Percentiles rank a stretch among this genome's conserved stretches.
Conservation (phyloP, 2,329 filamentous ascomycete genomes). For the Juglanconis juglandina region DNA sequence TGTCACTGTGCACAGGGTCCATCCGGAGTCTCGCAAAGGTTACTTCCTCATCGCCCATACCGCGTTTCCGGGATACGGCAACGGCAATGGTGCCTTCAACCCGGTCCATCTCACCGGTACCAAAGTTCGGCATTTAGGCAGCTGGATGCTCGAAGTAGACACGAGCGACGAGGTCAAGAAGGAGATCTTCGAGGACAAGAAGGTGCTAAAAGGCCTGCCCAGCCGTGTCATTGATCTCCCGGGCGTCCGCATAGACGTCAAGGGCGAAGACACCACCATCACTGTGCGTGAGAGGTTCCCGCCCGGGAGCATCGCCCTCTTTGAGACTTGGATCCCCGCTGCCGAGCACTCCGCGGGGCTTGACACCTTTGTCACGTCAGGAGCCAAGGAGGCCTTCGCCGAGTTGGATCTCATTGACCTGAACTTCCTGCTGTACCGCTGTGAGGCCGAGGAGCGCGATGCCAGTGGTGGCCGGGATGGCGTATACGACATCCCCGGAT, state of each 20-base stretch:
- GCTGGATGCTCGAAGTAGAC: conserved; percentile 90
- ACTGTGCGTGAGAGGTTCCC: conserved; percentile 79
- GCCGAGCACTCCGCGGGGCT: conserved; percentile 80
- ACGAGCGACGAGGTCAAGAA: conserved; percentile 66
- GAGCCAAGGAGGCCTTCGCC: conserved; percentile 73
- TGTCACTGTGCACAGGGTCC: conserved; percentile 91
- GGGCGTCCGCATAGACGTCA: conserved; percentile 69
- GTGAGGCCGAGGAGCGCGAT: conserved; percentile 82
- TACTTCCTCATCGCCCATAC: conserved; percentile 96
- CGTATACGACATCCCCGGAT: conserved; percentile 80
- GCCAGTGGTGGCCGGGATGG: conserved; percentile 77
- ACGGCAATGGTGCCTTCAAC: conserved; percentile 75
- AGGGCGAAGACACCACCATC: conserved; percentile 72
- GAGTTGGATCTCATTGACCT: conserved; percentile 75
- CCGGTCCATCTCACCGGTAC: conserved; percentile 81
- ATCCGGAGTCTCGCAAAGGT: conserved; percentile 86
- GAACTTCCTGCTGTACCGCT: conserved; percentile 88
- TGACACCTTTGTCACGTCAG: conserved; percentile 81
- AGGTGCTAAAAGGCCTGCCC: conserved; percentile 75
- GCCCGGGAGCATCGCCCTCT: conserved; percentile 89
- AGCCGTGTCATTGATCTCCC: conserved; percentile 73
- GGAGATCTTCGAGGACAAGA: conserved; percentile 64
- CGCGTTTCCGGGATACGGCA: conserved; percentile 86
- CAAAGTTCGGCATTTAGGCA: conserved; percentile 79
- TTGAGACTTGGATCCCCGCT: conserved; percentile 91